These are phyloP conservation scores for Phytopythium litorale DNA, from an alignment of 352 stramenopile species.

Conservation along the genomic window DNA sequence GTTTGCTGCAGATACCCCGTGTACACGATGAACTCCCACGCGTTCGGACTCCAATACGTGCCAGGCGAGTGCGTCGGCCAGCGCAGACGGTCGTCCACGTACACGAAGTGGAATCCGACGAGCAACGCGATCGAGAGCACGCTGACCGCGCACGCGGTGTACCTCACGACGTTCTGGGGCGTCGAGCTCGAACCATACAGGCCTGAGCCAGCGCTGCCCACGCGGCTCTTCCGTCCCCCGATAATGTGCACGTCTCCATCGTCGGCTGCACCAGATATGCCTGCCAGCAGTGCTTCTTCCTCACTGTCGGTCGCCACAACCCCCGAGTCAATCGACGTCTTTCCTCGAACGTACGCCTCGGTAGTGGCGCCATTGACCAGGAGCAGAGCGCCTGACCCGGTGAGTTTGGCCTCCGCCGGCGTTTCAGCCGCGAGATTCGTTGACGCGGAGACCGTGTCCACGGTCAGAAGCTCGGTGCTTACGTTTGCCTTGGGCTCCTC, in stretches of 20 bases:
- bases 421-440: not conserved
- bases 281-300: slow-evolving; percentile 1
- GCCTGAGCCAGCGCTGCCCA: slow-evolving; percentile 21
- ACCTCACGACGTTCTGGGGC: slow-evolving; percentile 44
- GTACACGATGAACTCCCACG: slow-evolving; percentile 58
- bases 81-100: slow-evolving; percentile 24
- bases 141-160: slow-evolving; percentile 29
- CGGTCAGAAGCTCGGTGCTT: not conserved
- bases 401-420: not conserved
- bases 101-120: slow-evolving; percentile 41
- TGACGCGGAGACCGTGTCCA: not conserved
- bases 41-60: slow-evolving; percentile 41
- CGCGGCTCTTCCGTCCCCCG: slow-evolving; percentile 30
- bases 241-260: slow-evolving; percentile 23
- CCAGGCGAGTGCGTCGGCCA: slow-evolving; percentile 14
- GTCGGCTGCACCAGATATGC: not conserved
- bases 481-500: not conserved
- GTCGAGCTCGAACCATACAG: slow-evolving; percentile 28
- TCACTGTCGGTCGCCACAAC: not conserved
- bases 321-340: slow-evolving; percentile 12
- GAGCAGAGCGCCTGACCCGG: slow-evolving; percentile 9
- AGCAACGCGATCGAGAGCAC: slow-evolving; percentile 43
- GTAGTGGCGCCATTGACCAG: slow-evolving; percentile 9
- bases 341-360: slow-evolving; percentile 24
- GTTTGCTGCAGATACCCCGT: slow-evolving; percentile 53